Base-by-base conservation (phyloP, 2,329 filamentous ascomycete genomes). In the Penicillium aurantiogriseum region DNA sequence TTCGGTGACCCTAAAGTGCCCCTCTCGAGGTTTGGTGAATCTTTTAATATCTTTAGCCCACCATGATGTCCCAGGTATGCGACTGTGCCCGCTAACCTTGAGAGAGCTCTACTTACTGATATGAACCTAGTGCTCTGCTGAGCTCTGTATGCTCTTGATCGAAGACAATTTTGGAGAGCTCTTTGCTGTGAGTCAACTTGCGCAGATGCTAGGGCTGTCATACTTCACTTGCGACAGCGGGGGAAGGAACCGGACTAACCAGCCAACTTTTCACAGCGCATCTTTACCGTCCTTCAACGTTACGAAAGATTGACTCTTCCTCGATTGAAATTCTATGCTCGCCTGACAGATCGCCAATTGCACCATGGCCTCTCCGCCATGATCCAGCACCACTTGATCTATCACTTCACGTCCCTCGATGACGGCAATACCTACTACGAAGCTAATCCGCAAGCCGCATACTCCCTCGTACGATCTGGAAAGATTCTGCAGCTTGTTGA, bases 111-210 rank as follows among this genome's bases (percentile, higher is more conserved):
- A 62, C 27, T 51, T 51, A 61, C 60, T 65, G 60, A 61, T 59
- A 51, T 53, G 69, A 60, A 62, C 64, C 64, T 33, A 91, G 80
- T 85, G 89, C 74, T 83, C 89, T 66, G 86, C 89, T 70, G 91
- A 97, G 84, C 90, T 97, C 71, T 96, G 91, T 81, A 85, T 88
- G 79, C 86, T 96, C 73, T 84, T 97, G 62, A 88, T 97, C 63
- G 87, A 92, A 72, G 92, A 97, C 73, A 83, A 90, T 58, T 93
- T 94, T 75, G 94, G 94, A 71, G 90, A 96, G 78, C 86, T 97
- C 58, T 91, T 92, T 61, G 91, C 91, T 73, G 93, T 97, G 89
- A 70, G 88, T 80, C 45, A 39, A 29, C 21, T n/a, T 42, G 21
- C 17, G 29, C 36, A 42, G 13, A 53, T 15, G 11, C 21, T 36